Percentiles rank a stretch among this genome's conserved stretches.
phyloP scores from a whole-genome alignment of 2,329 filamentous ascomycete genomes.

The Macrophomina phaseolina region DNA sequence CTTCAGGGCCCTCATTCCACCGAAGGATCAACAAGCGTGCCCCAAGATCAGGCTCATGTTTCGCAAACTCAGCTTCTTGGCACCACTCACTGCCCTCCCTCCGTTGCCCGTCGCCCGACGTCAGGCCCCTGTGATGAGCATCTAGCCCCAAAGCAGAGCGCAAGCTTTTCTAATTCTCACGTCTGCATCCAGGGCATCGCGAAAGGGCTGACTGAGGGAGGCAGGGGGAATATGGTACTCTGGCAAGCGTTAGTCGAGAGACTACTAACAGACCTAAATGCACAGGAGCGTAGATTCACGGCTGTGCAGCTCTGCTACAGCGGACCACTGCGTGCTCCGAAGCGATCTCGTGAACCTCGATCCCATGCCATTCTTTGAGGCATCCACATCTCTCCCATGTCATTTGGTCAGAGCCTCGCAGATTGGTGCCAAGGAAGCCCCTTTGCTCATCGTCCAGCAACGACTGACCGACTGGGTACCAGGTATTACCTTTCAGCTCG shows the following conservation, averaged over 20 bases:
- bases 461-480: too few species aligned
- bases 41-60: background rate
- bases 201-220: background rate
- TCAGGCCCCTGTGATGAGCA: background rate
- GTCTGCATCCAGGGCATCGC: background rate
- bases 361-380: background rate
- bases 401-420: too few species aligned
- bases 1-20: slow-evolving; percentile 14
- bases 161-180: background rate
- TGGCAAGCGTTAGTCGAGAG: too few species aligned
- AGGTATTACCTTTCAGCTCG: too few species aligned
- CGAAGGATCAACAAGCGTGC: slow-evolving; percentile 5
- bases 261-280: too few species aligned
- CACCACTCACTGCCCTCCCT: background rate
- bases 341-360: background rate
- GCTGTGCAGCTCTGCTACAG: background rate
- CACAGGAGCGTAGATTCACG: too few species aligned
- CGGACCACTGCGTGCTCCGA: background rate
- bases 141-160: background rate
- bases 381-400: too few species aligned
- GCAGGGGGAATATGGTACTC: too few species aligned
- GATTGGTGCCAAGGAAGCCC: too few species aligned
- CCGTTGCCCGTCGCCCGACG: background rate
- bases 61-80: background rate
- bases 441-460: too few species aligned